Conservation (phyloP, 2,329 filamentous ascomycete species). For the Capronia epimyces region DNA sequence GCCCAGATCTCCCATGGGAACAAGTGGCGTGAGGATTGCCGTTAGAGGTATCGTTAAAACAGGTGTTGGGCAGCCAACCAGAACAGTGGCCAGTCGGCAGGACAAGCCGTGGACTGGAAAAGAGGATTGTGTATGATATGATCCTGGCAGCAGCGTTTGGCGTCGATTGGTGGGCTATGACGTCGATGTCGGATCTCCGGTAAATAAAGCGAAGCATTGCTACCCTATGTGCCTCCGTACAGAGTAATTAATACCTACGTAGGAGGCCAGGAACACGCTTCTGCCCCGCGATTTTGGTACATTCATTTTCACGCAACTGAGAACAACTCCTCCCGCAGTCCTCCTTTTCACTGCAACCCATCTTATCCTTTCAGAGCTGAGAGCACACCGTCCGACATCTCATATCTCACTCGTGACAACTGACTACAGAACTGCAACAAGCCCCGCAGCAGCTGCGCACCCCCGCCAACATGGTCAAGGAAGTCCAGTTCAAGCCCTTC, state of each 20-base stretch:
- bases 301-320: neutral
- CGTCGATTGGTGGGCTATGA: neutral
- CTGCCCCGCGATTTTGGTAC: neutral
- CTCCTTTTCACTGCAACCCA: neutral
- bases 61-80: neutral
- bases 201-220: neutral
- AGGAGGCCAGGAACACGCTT: neutral
- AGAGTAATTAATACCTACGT: too few relatives aligned
- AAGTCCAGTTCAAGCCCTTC: slow-evolving; percentile 77
- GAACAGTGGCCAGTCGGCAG: neutral
- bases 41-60: neutral
- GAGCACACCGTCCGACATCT: neutral
- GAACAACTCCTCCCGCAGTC: neutral
- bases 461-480: slow-evolving; percentile 50
- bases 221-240: neutral
- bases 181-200: neutral
- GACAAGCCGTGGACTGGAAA: neutral
- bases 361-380: neutral
- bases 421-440: too few relatives aligned
- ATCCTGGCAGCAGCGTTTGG: neutral
- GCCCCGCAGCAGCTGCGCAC: neutral
- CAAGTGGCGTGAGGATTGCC: neutral
- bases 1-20: too few relatives aligned
- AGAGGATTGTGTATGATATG: neutral
- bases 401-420: too few relatives aligned